These are phyloP conservation scores for Solanum hybrid DNA, from an alignment of 305 asterid genomes.

Conservation along the genomic window DNA sequence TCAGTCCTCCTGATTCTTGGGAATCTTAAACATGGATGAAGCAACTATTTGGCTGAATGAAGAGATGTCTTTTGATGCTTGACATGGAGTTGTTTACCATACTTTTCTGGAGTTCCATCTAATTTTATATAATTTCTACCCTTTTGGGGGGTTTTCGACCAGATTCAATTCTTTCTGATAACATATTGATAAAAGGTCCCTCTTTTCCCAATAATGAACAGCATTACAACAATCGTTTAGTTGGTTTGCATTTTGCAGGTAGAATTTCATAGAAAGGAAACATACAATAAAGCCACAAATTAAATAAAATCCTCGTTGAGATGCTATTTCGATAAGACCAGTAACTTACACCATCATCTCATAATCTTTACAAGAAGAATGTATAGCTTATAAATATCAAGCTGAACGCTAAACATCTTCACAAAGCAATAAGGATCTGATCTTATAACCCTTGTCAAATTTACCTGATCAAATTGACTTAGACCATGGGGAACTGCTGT, in stretches of 20 bases:
- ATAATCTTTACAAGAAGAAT: not conserved
- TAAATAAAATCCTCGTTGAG: not conserved
- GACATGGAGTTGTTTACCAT: not conserved
- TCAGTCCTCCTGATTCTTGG: slow-evolving; percentile 1
- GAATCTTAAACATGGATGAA: slow-evolving; percentile 10
- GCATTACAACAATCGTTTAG: not conserved
- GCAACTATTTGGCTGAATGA: not conserved
- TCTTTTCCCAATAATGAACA: not conserved
- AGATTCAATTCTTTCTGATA: not conserved
- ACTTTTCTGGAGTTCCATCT: not conserved
- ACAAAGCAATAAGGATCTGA: not conserved
- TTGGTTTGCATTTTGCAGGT: not conserved
- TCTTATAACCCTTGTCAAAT: not conserved
- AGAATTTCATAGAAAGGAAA: not conserved
- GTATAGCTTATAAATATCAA: not conserved
- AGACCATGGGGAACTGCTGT: not conserved
- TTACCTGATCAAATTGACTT: not conserved
- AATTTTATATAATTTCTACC: not conserved
- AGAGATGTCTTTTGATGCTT: not conserved
- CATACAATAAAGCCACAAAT: not conserved
- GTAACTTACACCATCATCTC: not conserved
- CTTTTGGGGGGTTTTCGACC: not conserved
- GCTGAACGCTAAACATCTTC: not conserved
- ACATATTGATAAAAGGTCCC: not conserved
- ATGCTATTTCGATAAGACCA: not conserved